Conservation (phyloP, 148 eudicot genomes). For the Rhododendron williamsianum region DNA sequence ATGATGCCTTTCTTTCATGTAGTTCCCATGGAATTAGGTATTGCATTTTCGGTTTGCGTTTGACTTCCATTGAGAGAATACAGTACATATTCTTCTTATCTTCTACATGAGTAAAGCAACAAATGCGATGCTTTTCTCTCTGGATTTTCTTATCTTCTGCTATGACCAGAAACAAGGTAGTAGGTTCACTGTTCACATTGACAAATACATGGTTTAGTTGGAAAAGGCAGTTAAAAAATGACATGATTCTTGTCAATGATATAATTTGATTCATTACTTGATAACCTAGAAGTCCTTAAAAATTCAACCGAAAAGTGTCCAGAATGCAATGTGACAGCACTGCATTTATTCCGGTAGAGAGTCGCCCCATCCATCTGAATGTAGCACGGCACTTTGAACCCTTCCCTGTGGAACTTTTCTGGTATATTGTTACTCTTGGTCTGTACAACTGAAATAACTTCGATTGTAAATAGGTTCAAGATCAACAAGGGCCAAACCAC, state of each 20-base stretch:
- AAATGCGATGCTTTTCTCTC: not conserved
- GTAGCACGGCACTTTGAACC: not conserved
- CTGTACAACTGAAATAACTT: not conserved
- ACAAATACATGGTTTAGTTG: not conserved
- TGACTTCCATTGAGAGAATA: not conserved
- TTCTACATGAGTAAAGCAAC: not conserved
- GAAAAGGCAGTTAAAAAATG: not conserved
- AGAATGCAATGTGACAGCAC: not conserved
- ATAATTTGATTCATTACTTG: not conserved
- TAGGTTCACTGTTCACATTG: not conserved
- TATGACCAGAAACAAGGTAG: not conserved
- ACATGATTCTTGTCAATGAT: not conserved
- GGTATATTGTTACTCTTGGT: not conserved
- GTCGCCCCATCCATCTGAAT: not conserved
- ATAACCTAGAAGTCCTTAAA: not conserved
- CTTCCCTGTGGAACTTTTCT: not conserved
- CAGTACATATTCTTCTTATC: not conserved
- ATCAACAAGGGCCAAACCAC: conserved; percentile 82
- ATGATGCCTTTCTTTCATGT: not conserved
- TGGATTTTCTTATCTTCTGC: not conserved
- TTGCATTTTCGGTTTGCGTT: not conserved
- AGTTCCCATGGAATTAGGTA: not conserved
- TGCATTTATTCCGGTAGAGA: not conserved
- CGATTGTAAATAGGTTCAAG: conserved; percentile 52
- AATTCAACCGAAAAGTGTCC: not conserved